Percentiles rank a stretch among this genome's conserved stretches.
Conservation (phyloP, 192 early-diverging fungal species). For the Podochytrium sp. region DNA sequence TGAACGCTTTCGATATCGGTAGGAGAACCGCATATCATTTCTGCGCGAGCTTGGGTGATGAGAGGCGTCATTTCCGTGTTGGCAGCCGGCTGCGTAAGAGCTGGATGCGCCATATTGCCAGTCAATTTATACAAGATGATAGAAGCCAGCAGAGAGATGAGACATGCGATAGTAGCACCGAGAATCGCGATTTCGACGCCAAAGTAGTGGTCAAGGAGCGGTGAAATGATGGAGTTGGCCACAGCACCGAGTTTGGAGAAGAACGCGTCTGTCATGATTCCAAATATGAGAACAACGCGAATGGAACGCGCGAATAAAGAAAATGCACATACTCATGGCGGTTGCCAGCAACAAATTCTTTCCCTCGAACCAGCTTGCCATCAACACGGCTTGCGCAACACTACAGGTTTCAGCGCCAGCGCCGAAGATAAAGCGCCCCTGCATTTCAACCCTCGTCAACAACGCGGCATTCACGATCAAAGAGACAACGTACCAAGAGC, state of each 20-base stretch:
- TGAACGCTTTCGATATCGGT: too few relatives aligned
- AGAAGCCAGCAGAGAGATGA: constrained; percentile 37
- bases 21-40: too few relatives aligned
- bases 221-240: constrained; percentile 52
- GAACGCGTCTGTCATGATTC: constrained; percentile 42
- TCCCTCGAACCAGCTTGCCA: constrained; percentile 48
- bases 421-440: constrained; percentile 47
- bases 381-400: constrained; percentile 52
- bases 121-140: neutral
- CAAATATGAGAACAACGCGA: neutral
- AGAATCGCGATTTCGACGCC: constrained; percentile 42
- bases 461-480: too few relatives aligned
- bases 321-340: constrained; percentile 23
- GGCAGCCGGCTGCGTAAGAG: too few relatives aligned
- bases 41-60: too few relatives aligned
- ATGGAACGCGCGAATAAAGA: too few relatives aligned
- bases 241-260: constrained; percentile 56
- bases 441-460: too few relatives aligned
- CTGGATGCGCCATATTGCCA: constrained; percentile 24
- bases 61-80: constrained; percentile 6
- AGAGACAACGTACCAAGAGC: constrained; percentile 65
- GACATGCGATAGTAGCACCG: constrained; percentile 45
- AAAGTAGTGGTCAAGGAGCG: constrained; percentile 41
- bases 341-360: constrained; percentile 55
- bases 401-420: constrained; percentile 54